Evolutionary conservation across 2,329 filamentous ascomycete species (phyloP).

Genomic region (Ceratocystiopsis brevicomis): DNA sequence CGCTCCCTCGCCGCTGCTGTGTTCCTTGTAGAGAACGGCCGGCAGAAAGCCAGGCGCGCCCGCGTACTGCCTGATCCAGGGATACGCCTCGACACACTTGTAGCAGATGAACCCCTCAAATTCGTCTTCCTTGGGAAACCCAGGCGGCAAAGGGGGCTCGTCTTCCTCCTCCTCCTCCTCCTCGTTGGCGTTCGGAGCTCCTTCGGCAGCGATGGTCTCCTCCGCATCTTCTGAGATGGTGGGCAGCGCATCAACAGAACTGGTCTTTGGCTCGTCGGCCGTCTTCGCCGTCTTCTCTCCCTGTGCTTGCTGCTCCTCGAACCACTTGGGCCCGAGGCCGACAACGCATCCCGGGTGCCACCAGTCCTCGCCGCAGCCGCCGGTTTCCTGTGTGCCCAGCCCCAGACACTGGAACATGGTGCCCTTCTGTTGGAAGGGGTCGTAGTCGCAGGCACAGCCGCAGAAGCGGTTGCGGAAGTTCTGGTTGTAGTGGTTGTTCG

Average conservation of each 20-base stretch:
- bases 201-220: not conserved
- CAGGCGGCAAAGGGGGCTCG: constrained; percentile 53
- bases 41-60: constrained; percentile 61
- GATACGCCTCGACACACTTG: constrained; percentile 72
- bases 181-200: constrained; percentile 19
- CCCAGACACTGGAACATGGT: constrained; percentile 98
- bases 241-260: constrained; percentile 1
- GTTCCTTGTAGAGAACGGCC: constrained; percentile 36
- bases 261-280: not conserved
- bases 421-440: constrained; percentile 73
- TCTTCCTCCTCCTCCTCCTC: constrained; percentile 31
- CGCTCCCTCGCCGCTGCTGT: constrained; percentile 6
- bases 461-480: constrained; percentile 92
- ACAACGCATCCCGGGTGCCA: constrained; percentile 89
- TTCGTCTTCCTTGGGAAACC: constrained; percentile 74
- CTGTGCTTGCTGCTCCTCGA: constrained; percentile 23
- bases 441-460: constrained; percentile 72
- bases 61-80: constrained; percentile 84
- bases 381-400: constrained; percentile 57
- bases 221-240: constrained; percentile 6
- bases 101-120: constrained; percentile 89
- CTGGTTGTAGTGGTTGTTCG: constrained; percentile 77
- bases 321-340: constrained; percentile 58
- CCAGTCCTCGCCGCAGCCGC: constrained; percentile 94
- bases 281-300: not conserved